Conservation (phyloP, 192 early-diverging fungal genomes). For the Gryganskiella cystojenkinii region DNA sequence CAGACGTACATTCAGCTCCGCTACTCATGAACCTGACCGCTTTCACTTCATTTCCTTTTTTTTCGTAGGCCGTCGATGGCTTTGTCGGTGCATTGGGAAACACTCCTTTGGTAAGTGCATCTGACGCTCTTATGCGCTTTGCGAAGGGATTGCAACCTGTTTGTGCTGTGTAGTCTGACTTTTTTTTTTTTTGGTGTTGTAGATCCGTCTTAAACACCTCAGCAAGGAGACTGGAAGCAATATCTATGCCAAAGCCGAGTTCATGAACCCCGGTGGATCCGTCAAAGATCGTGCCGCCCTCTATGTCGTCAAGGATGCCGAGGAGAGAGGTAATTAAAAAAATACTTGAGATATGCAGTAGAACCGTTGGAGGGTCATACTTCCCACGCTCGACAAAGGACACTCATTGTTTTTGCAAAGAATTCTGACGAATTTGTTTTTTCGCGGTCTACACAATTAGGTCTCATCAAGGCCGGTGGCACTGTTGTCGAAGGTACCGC, state of each 20-base stretch:
- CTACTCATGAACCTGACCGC: not conserved
- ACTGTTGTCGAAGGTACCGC: constrained; percentile 91
- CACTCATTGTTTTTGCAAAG: not conserved
- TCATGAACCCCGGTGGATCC: constrained; percentile 96
- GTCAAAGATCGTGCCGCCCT: constrained; percentile 98
- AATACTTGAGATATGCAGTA: too few relatives aligned
- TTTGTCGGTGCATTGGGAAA: constrained; percentile 91
- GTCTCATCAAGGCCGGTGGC: constrained; percentile 85
- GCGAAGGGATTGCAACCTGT: not conserved
- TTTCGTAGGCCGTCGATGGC: constrained; percentile 67
- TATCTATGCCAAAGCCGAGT: constrained; percentile 95
- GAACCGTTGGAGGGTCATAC: too few relatives aligned
- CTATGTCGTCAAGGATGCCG: constrained; percentile 94
- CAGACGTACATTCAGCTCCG: not conserved
- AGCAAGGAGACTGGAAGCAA: constrained; percentile 86
- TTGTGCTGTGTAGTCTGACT: not conserved
- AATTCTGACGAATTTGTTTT: too few relatives aligned
- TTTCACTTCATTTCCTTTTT: not conserved
- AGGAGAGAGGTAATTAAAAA: constrained; percentile 64
- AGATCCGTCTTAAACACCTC: constrained; percentile 77
- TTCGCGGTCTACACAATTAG: constrained; percentile 35
- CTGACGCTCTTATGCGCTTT: constrained; percentile 4
- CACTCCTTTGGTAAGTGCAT: constrained; percentile 82
- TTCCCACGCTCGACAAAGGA: too few relatives aligned
- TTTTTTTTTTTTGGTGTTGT: not conserved